Evolutionary conservation across 2,329 filamentous ascomycete species (phyloP), one percentile per base, ranked within the genome.

Genomic region (Hypoxylon sp.): DNA sequence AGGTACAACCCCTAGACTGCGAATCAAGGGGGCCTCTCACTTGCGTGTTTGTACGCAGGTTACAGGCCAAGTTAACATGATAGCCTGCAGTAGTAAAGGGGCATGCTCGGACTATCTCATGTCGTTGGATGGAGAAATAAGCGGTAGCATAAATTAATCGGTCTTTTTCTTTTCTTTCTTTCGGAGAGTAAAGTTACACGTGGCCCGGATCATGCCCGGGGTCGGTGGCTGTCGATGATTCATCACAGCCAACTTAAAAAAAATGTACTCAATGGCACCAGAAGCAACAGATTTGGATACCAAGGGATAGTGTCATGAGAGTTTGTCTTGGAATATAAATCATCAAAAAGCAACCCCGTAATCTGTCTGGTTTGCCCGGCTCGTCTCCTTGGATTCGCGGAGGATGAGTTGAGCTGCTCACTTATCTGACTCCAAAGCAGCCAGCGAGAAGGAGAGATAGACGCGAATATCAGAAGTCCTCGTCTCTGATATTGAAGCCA

Each of bases 221-320:
- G 24, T 3, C 2, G 24, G 5, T 27, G 24, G 24, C 24, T 29
- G 35, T 52, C 19, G 35, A 66, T 66, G 63, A 66, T 66, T 66
- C 63, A 66, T 66, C 53, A 66, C 39, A 48, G 5, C 15, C 52
- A 39, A 54, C 52, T 29, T 46, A 56, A 21, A 46, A 10, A 17
- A 6, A 8, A 17, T 6, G 24, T n/a, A 21, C 10, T 13, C 6
- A 35, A 44, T 21, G 11, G 7, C 7, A 21, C 21, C 1, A 54
- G 37, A 37, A 15, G 21, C 10, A 11, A 27, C 6, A 6, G 21
- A n/a, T n/a, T 42, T 24, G 32, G 21, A 8, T 19, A 5, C 11
- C 19, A 24, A 37, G 19, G 32, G 19, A 53, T 35, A 32, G 3
- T 8, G 19, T 21, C 17, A n/a, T 21, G 4, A 6, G 10, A 11